Percentiles rank a stretch among this genome's conserved stretches.
Evolutionary conservation across 805 yeast species (phyloP).

Genomic region (Kodamaea sagamina): DNA sequence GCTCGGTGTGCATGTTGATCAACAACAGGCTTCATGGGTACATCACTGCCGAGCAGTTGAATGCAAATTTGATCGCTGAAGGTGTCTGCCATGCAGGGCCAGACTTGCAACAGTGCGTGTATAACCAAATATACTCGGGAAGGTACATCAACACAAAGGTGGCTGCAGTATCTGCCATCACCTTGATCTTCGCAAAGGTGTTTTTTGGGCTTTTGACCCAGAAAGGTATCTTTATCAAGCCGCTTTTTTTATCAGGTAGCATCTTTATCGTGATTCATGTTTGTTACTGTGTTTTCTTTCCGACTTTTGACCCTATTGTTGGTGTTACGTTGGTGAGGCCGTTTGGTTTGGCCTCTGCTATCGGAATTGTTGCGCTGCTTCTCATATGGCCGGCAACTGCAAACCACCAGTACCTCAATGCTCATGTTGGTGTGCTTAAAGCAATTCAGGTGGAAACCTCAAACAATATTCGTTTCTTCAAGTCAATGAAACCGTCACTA

Average conservation of each 20-base stretch:
- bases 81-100: slow-evolving; percentile 28
- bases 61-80: slow-evolving; percentile 21
- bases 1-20: slow-evolving; percentile 28
- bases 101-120: slow-evolving; percentile 22
- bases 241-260: slow-evolving; percentile 24
- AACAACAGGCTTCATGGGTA: slow-evolving; percentile 26
- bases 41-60: slow-evolving; percentile 23
- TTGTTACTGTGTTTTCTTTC: slow-evolving; percentile 30
- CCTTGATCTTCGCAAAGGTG: slow-evolving; percentile 25
- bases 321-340: slow-evolving; percentile 27
- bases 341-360: slow-evolving; percentile 26
- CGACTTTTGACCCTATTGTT: slow-evolving; percentile 27
- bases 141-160: slow-evolving; percentile 26
- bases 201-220: slow-evolving; percentile 23
- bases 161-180: slow-evolving; percentile 25
- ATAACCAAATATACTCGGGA: slow-evolving; percentile 26
- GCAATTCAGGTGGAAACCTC: slow-evolving; percentile 18
- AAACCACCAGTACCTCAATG: slow-evolving; percentile 22
- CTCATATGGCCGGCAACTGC: slow-evolving; percentile 34
- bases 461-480: slow-evolving; percentile 26
- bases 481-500: slow-evolving; percentile 30
- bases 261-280: slow-evolving; percentile 24
- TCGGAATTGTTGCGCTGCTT: slow-evolving; percentile 20
- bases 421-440: slow-evolving; percentile 18
- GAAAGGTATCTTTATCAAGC: slow-evolving; percentile 5